Conservation (phyloP, 345 rosid genomes). For the Cardamine chenopodiifolia region DNA sequence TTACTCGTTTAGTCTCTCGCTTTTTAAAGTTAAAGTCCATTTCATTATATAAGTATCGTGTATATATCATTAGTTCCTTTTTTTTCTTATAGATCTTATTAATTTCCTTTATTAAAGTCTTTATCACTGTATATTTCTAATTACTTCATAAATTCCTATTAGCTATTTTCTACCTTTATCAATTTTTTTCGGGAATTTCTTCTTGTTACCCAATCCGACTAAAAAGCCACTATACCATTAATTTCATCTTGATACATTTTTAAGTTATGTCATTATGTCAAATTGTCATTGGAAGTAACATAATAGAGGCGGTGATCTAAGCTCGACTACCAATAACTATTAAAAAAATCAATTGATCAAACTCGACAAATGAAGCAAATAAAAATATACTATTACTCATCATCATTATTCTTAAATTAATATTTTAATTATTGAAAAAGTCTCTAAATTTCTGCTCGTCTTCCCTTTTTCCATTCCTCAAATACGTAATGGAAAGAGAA, state of each 20-base stretch:
- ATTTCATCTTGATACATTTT: background rate
- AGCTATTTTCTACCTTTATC: background rate
- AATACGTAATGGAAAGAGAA: constrained; percentile 28
- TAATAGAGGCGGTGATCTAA: background rate
- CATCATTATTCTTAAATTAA: background rate
- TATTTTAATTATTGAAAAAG: background rate
- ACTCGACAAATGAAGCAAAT: background rate
- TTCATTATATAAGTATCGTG: background rate
- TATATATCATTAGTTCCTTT: background rate
- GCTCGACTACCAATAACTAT: background rate
- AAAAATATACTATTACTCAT: background rate
- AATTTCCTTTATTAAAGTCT: background rate
- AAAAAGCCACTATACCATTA: background rate
- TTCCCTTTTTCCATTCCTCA: constrained; percentile 4
- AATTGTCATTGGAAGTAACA: background rate
- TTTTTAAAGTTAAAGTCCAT: constrained; percentile 11
- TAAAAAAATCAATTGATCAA: background rate
- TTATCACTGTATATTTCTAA: background rate
- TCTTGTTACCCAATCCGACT: no score
- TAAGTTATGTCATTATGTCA: background rate
- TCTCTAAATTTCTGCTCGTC: background rate
- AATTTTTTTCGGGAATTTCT: background rate
- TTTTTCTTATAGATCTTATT: no score
- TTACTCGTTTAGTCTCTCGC: constrained; percentile 4
- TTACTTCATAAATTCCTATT: no score